Percentiles rank a stretch among this genome's conserved stretches.
These are phyloP conservation scores for Neotropicomus parvogracilis DNA, from an alignment of 1,284 basidiomycete genomes.

Conservation along the genomic window DNA sequence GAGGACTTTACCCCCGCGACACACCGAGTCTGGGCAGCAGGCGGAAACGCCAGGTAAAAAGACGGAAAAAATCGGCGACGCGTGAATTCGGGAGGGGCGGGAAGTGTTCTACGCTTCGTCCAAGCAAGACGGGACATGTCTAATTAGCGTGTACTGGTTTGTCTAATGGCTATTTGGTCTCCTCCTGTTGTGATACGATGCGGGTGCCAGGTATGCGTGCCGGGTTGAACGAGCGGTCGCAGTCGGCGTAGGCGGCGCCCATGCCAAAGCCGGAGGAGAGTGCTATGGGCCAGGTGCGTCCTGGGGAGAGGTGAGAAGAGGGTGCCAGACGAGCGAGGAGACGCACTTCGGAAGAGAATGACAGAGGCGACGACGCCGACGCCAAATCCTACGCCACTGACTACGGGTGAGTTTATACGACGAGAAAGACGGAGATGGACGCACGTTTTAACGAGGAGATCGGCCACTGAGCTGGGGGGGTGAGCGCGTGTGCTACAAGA, in stretches of 20 bases:
- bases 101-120: conserved; percentile 16
- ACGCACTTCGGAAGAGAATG: conserved; percentile 92
- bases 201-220: conserved; percentile 89
- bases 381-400: conserved; percentile 91
- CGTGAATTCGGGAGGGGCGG: conserved; percentile 3
- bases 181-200: conserved; percentile 47
- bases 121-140: conserved; percentile 5
- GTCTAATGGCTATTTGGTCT: conserved; percentile 21
- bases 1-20: conserved; percentile 33
- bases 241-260: conserved; percentile 90
- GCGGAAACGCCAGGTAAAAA: neutral
- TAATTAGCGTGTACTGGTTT: conserved; percentile 7
- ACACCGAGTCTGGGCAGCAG: neutral
- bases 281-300: conserved; percentile 95
- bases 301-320: conserved; percentile 42
- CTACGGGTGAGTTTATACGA: conserved; percentile 24
- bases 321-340: conserved; percentile 2
- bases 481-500: conserved; percentile 10
- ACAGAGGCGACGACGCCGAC: conserved; percentile 93
- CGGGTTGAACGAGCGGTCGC: conserved; percentile 94
- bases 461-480: conserved; percentile 52
- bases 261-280: conserved; percentile 89
- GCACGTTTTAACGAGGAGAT: conserved; percentile 75
- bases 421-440: conserved; percentile 25
- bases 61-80: conserved; percentile 21